Conservation (phyloP, 1,284 basidiomycete species). For the Boletellus deceptivus region DNA sequence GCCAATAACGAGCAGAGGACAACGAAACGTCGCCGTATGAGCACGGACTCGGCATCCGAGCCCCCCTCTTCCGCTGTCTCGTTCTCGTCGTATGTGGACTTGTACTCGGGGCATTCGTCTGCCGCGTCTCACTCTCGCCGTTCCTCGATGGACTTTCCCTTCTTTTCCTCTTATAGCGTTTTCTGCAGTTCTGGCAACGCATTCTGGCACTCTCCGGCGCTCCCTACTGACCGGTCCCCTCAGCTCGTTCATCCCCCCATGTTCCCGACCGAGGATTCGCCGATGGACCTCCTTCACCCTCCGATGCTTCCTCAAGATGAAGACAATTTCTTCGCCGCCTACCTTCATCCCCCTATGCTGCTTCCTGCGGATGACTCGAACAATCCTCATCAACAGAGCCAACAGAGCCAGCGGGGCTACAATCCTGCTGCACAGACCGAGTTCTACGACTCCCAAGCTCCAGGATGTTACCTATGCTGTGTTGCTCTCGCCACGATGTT, state of each 20-base stretch:
- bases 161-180: no score
- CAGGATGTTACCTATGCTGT: no score
- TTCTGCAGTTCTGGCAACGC: slow-evolving; percentile 34
- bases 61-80: slow-evolving; percentile 60
- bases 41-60: neutral
- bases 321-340: slow-evolving; percentile 52
- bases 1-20: slow-evolving; percentile 36
- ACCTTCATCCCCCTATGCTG: slow-evolving; percentile 58
- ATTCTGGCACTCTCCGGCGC: slow-evolving; percentile 74
- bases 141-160: no score
- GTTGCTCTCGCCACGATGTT: no score
- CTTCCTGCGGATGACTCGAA: slow-evolving; percentile 37
- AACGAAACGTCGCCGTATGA: slow-evolving; percentile 31
- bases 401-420: slow-evolving; percentile 38
- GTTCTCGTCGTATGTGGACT: slow-evolving; percentile 43
- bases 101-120: no score
- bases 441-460: slow-evolving; percentile 26
- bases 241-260: slow-evolving; percentile 60
- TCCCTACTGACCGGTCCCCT: slow-evolving; percentile 50
- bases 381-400: slow-evolving; percentile 34
- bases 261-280: slow-evolving; percentile 47
- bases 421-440: slow-evolving; percentile 19
- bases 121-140: no score
- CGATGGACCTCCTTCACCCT: slow-evolving; percentile 53
- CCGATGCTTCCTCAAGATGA: slow-evolving; percentile 50